Evolutionary conservation across 1,284 basidiomycete species (phyloP).

Genomic region (Vanrija humicola): DNA sequence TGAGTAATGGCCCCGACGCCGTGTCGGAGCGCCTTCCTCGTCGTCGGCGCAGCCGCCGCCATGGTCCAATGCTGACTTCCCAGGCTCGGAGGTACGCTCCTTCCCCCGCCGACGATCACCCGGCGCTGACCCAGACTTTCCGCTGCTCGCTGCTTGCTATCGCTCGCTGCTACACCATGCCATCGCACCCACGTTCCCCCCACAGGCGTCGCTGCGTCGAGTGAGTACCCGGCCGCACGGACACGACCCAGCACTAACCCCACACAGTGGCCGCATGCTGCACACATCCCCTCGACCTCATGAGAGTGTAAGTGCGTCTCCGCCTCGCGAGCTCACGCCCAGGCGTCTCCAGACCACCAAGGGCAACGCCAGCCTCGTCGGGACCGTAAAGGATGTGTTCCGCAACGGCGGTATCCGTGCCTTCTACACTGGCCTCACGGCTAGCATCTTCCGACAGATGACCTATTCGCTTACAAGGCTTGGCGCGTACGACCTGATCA

Average conservation of each 20-base stretch:
- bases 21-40: not conserved
- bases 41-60: not conserved
- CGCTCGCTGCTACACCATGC: not conserved
- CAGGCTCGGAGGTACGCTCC: slow-evolving; percentile 5
- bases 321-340: not conserved
- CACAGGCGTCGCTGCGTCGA: slow-evolving; percentile 68
- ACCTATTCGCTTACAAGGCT: slow-evolving; percentile 47
- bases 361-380: slow-evolving; percentile 30
- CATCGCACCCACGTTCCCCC: not conserved
- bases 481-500: slow-evolving; percentile 46
- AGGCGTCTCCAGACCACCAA: slow-evolving; percentile 47
- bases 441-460: slow-evolving; percentile 47
- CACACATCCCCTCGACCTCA: slow-evolving; percentile 80
- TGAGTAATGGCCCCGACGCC: not conserved
- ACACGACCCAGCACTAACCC: not conserved
- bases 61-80: not conserved
- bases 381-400: slow-evolving; percentile 22
- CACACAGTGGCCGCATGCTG: slow-evolving; percentile 72
- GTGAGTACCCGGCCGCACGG: slow-evolving; percentile 51
- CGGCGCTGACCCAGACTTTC: not conserved
- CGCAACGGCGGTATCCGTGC: slow-evolving; percentile 37
- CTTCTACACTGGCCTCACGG: slow-evolving; percentile 47
- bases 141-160: not conserved
- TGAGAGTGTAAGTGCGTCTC: slow-evolving; percentile 63
- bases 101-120: not conserved